These are phyloP conservation scores for Aspergillus nidulans DNA, from an alignment of 495 filamentous ascomycete species.

Conservation along the genomic window DNA sequence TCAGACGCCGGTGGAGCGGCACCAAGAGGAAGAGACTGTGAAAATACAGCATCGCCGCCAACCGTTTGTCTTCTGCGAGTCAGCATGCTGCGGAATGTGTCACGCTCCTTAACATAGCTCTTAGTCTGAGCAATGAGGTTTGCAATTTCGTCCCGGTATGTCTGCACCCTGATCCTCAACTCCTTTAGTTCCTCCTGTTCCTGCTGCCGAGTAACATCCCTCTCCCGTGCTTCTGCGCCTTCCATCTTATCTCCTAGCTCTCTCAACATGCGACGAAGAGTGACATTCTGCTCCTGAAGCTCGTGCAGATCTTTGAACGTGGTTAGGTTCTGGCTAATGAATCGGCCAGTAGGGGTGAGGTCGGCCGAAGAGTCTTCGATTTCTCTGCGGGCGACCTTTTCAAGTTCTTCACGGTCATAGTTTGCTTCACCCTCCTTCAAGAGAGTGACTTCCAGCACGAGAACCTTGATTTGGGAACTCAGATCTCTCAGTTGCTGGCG, in stretches of 20 bases:
- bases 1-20: slow-evolving; percentile 38
- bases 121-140: slow-evolving; percentile 74
- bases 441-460: slow-evolving; percentile 76
- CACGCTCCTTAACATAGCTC: slow-evolving; percentile 90
- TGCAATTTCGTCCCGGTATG: slow-evolving; percentile 68
- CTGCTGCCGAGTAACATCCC: slow-evolving; percentile 62
- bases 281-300: slow-evolving; percentile 83
- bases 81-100: slow-evolving; percentile 95
- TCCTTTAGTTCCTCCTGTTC: slow-evolving; percentile 70
- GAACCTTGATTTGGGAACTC: slow-evolving; percentile 80
- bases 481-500: slow-evolving; percentile 87
- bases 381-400: slow-evolving; percentile 64
- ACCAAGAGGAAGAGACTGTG: slow-evolving; percentile 53
- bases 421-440: slow-evolving; percentile 72
- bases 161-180: slow-evolving; percentile 57
- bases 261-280: slow-evolving; percentile 73
- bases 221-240: slow-evolving; percentile 72
- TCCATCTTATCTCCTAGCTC: slow-evolving; percentile 88
- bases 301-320: slow-evolving; percentile 80
- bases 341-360: slow-evolving; percentile 71
- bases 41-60: slow-evolving; percentile 60
- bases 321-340: slow-evolving; percentile 79
- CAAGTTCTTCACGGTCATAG: slow-evolving; percentile 64
- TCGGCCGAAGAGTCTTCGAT: slow-evolving; percentile 55
- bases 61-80: slow-evolving; percentile 64